These are phyloP conservation scores for Podospora conica DNA, from an alignment of 495 filamentous ascomycete genomes.

Conservation along the genomic window DNA sequence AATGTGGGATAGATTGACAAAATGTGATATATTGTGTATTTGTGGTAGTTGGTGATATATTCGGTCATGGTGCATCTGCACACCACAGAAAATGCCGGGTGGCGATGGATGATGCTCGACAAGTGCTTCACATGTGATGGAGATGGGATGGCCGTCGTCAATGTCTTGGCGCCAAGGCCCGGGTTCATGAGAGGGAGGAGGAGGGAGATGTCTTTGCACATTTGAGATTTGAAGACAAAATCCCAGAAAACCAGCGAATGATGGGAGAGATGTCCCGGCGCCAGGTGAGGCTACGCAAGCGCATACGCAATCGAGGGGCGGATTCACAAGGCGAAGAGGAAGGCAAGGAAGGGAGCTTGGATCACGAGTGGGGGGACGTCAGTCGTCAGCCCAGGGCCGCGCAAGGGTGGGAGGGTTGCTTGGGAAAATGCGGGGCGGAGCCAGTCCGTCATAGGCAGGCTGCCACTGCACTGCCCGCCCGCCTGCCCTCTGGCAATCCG, in stretches of 20 bases:
- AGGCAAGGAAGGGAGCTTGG: not conserved
- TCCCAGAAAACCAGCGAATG: not conserved
- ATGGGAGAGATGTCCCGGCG: not conserved
- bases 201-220: not conserved
- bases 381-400: not conserved
- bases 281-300: slow-evolving; percentile 1
- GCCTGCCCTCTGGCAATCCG: not conserved
- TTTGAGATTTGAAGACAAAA: not conserved
- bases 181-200: not conserved
- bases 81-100: not conserved
- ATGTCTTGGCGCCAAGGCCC: not conserved
- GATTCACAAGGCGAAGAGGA: not conserved
- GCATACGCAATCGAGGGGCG: slow-evolving; percentile 2
- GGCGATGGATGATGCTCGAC: not conserved
- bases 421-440: not conserved
- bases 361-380: not conserved
- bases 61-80: not conserved
- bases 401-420: not conserved
- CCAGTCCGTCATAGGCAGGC: slow-evolving; percentile 9
- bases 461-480: slow-evolving; percentile 6
- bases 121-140: not conserved
- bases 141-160: not conserved
- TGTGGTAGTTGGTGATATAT: not conserved
- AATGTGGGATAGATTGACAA: not conserved
- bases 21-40: not conserved